Percentiles rank a stretch among this genome's conserved stretches.
Evolutionary conservation across 2,329 filamentous ascomycete genomes (phyloP).

Genomic region (Claviceps sp.): DNA sequence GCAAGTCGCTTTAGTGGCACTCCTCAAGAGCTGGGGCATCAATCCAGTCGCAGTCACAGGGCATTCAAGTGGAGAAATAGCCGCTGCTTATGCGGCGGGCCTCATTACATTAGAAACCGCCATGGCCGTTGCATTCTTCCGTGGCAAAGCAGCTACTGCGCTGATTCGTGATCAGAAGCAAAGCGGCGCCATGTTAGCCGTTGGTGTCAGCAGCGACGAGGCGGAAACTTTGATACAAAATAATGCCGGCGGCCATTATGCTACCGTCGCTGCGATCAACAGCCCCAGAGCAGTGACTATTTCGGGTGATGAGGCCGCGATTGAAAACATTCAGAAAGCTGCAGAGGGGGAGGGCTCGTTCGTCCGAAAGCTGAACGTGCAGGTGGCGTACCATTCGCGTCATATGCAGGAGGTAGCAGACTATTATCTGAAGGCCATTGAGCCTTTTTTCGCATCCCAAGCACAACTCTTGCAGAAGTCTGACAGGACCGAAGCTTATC

Average conservation of each 20-base stretch:
- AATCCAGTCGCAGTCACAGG: constrained; percentile 13
- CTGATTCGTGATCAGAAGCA: not conserved
- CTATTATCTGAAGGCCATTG: not conserved
- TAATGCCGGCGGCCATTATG: constrained; percentile 10
- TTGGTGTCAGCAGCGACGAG: constrained; percentile 19
- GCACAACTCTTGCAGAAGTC: not conserved
- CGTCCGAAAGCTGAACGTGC: constrained; percentile 11
- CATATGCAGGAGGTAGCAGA: constrained; percentile 6
- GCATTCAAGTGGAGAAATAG: constrained; percentile 22
- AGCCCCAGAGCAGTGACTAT: constrained; percentile 18
- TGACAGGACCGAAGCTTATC: too few species aligned
- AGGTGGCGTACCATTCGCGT: constrained; percentile 20
- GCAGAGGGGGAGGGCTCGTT: constrained; percentile 9
- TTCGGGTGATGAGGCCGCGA: constrained; percentile 10
- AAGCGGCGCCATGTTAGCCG: constrained; percentile 20
- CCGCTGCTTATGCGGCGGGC: constrained; percentile 19
- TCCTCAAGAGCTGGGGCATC: constrained; percentile 16
- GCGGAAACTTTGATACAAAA: constrained; percentile 5
- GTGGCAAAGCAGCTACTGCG: constrained; percentile 16
- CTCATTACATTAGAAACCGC: constrained; percentile 11
- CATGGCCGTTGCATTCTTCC: not conserved
- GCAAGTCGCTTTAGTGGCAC: constrained; percentile 21
- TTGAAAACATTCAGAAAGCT: constrained; percentile 13
- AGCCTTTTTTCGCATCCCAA: not conserved
- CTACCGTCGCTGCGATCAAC: constrained; percentile 17